Conservation (phyloP, 371 early-diverging fungal genomes). For the Mucor sp. region DNA sequence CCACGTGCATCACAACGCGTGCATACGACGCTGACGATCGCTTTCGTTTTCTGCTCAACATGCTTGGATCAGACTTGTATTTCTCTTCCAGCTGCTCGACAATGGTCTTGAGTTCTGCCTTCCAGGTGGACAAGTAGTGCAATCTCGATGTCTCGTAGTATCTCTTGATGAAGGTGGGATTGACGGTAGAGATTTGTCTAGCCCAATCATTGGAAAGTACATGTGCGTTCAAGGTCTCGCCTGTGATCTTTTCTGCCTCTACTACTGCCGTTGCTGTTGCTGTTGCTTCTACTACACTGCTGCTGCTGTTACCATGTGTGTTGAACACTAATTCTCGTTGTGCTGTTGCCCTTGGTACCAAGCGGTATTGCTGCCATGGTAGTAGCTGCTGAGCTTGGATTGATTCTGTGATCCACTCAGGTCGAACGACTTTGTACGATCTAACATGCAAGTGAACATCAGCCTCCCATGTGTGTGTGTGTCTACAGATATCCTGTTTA, state of each 20-base stretch:
- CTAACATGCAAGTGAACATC: constrained; percentile 24
- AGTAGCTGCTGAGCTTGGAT: constrained; percentile 58
- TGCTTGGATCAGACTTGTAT: constrained; percentile 8
- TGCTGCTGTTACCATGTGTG: neutral
- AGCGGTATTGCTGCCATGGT: constrained; percentile 68
- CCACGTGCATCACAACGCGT: constrained; percentile 70
- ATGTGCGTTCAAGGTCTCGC: constrained; percentile 17
- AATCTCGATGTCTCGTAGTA: constrained; percentile 83
- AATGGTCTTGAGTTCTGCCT: constrained; percentile 70
- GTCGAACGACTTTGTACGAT: constrained; percentile 73
- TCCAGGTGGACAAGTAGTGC: constrained; percentile 84
- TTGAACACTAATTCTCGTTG: constrained; percentile 31
- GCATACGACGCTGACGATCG: neutral
- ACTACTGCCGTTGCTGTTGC: neutral
- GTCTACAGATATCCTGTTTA: neutral
- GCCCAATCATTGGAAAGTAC: constrained; percentile 47
- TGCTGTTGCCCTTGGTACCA: constrained; percentile 16
- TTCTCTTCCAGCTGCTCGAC: constrained; percentile 44
- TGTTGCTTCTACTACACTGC: neutral
- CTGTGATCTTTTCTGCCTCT: neutral
- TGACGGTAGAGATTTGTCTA: constrained; percentile 28
- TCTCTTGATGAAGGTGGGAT: constrained; percentile 72
- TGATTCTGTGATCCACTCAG: constrained; percentile 80
- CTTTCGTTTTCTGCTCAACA: constrained; percentile 6
- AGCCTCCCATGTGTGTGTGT: neutral